Base-by-base conservation (phyloP, 257 asterid genomes). In the Mitragyna speciosa region DNA sequence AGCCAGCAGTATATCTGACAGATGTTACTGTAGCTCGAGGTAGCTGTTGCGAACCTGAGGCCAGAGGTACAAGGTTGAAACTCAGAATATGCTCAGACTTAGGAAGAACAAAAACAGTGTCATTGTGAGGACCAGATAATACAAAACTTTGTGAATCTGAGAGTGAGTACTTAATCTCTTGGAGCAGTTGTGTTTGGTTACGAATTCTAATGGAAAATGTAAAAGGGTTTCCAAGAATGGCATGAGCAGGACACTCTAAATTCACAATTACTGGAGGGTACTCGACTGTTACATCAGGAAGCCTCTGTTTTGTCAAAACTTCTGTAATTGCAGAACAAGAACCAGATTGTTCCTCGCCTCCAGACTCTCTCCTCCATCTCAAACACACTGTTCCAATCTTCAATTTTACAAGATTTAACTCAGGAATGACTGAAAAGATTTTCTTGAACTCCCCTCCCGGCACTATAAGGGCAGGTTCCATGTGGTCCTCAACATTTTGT, bases 401-500 rank as follows among this genome's bases (percentile, higher is more conserved):
- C 82, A 96, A 82, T 52, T 85, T 86, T 28, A 78, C 68, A 45
- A 67, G 78, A 43, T 76, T 87, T 81, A 80, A 89, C 82, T 77
- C 89, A 12, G 99, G 97, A 79, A 85, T 82, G 82, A 96, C 81
- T 4, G 87, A 78, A 85, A 96, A 96, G 68, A 91, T 92, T 89
- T 96, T 93, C 91, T 89, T 96, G 83, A 92, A 96, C 86, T 90
- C 98, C 81, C 92, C 98, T 33, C 98, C 98, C 2, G 98, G 97
- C 81, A 86, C 93, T 74, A 94, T 90, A 80, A 86, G 85, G 19
- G 88, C 78, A 11, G 89, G 82, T 73, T 89, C 87, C 77, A 41
- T 70, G 36, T 85, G 89, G 76, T 85, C 91, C 76, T 87, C 90
- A 36, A 85, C 83, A 86, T 80, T 86, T 68, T 92, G 95, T 74